Evolutionary conservation across 768 basidiomycete genomes (phyloP).

Genomic region (Lactarius akahatsu): DNA sequence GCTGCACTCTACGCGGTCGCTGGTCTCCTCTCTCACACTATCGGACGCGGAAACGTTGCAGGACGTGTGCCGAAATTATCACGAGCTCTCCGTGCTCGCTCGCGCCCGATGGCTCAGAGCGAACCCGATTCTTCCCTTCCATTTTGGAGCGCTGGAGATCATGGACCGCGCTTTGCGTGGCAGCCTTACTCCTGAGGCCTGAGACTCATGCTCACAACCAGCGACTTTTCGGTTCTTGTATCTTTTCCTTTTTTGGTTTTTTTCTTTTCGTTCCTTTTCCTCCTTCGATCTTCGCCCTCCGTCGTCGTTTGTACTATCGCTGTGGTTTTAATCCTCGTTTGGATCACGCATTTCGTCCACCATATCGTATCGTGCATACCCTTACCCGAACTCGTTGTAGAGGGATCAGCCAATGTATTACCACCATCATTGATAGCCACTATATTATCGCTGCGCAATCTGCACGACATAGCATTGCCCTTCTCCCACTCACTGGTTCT

Average conservation of each 20-base stretch:
- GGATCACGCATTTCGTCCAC: conserved; percentile 20
- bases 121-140: conserved; percentile 63
- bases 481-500: conserved; percentile 55
- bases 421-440: conserved; percentile 24
- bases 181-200: conserved; percentile 32
- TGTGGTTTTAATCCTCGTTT: conserved; percentile 15
- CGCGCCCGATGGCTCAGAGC: conserved; percentile 45
- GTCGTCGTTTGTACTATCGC: conserved; percentile 3
- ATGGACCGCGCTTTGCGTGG: conserved; percentile 49
- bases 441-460: conserved; percentile 24
- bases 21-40: conserved; percentile 39
- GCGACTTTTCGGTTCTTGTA: conserved; percentile 11
- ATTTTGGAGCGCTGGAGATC: conserved; percentile 67
- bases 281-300: background rate
- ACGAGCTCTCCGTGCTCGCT: conserved; percentile 67
- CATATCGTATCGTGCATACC: conserved; percentile 23
- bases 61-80: conserved; percentile 67
- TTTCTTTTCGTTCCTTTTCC: background rate
- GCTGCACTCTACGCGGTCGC: conserved; percentile 49
- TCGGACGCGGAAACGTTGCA: conserved; percentile 38
- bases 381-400: conserved; percentile 24
- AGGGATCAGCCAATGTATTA: conserved; percentile 25
- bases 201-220: background rate
- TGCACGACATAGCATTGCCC: conserved; percentile 2
- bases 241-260: background rate